phyloP scores from a whole-genome alignment of 2,329 filamentous ascomycete genomes.

The Xylaria sp. region DNA sequence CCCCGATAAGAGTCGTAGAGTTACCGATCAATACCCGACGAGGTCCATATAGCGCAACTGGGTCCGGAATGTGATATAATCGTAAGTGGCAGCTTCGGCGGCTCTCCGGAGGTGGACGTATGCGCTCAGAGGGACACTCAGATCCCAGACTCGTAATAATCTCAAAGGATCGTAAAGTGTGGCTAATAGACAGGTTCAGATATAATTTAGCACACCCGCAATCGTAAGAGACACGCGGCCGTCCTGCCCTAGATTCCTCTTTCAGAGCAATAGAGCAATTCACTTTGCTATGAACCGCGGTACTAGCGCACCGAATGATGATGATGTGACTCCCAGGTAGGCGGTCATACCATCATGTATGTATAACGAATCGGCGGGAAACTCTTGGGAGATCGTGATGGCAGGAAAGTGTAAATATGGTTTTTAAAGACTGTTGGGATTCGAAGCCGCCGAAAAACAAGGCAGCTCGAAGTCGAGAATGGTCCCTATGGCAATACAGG shows the following conservation, averaged over 20 bases:
- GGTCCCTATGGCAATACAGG: background rate
- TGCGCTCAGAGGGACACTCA: background rate
- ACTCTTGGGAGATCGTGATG: background rate
- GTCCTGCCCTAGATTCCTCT: background rate
- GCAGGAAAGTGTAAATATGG: background rate
- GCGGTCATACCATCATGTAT: constrained; percentile 28
- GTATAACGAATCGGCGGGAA: background rate
- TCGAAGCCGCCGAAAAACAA: background rate
- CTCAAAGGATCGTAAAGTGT: background rate
- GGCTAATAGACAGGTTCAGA: background rate
- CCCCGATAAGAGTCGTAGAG: constrained; percentile 31
- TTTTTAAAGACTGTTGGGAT: no score
- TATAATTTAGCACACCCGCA: background rate
- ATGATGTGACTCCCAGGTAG: constrained; percentile 9
- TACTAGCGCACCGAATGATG: constrained; percentile 17
- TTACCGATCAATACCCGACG: constrained; percentile 34
- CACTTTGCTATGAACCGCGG: constrained; percentile 10
- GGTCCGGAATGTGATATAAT: constrained; percentile 14
- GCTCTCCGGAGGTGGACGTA: background rate
- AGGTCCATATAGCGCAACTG: constrained; percentile 37
- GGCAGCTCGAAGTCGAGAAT: background rate
- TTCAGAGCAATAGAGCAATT: constrained; percentile 3
- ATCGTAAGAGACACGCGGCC: background rate
- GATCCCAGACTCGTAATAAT: background rate
- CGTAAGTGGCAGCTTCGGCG: constrained; percentile 8